Conservation (phyloP, 1,139 yeast species). For the Kodamaea sp. region DNA sequence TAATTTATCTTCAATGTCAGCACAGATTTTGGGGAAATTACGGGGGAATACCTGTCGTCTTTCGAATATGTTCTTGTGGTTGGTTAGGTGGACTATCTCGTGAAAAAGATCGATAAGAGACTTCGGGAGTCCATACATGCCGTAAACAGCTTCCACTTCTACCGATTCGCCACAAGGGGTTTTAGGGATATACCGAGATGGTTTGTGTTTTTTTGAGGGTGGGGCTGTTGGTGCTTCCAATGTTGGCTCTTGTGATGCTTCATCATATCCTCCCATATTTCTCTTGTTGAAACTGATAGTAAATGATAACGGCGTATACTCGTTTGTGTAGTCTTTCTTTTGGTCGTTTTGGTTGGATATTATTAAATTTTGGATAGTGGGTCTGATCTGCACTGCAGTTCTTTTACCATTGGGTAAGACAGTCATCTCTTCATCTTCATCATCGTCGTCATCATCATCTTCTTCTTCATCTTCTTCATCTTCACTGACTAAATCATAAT, state of each 20-base stretch:
- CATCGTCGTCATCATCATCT: slow-evolving; percentile 11
- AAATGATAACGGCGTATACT: slow-evolving; percentile 24
- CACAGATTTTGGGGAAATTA: slow-evolving; percentile 56
- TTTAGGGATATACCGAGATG: slow-evolving; percentile 2
- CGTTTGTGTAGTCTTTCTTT: slow-evolving; percentile 5
- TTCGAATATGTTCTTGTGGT: slow-evolving; percentile 52
- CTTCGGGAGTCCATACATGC: slow-evolving; percentile 51
- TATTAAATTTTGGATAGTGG: slow-evolving; percentile 19
- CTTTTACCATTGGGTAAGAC: slow-evolving; percentile 1
- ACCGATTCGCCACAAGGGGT: slow-evolving; percentile 7
- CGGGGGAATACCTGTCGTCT: slow-evolving; percentile 49
- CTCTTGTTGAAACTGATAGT: slow-evolving; percentile 26
- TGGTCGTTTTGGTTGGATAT: slow-evolving; percentile 11
- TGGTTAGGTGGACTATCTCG: slow-evolving; percentile 48
- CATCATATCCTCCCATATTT: slow-evolving; percentile 13
- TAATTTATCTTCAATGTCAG: slow-evolving; percentile 53
- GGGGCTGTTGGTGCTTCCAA: not conserved
- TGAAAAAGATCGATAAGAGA: slow-evolving; percentile 47
- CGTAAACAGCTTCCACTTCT: slow-evolving; percentile 28
- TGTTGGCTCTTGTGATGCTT: slow-evolving; percentile 1
- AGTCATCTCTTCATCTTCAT: slow-evolving; percentile 2
- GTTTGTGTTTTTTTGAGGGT: slow-evolving; percentile 1
- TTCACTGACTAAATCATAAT: slow-evolving; percentile 29
- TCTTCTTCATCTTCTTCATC: slow-evolving; percentile 6
- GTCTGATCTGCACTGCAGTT: slow-evolving; percentile 16